These are phyloP conservation scores for Yamadazyma trypodendri DNA, from an alignment of 1,139 yeast genomes.

Conservation along the genomic window DNA sequence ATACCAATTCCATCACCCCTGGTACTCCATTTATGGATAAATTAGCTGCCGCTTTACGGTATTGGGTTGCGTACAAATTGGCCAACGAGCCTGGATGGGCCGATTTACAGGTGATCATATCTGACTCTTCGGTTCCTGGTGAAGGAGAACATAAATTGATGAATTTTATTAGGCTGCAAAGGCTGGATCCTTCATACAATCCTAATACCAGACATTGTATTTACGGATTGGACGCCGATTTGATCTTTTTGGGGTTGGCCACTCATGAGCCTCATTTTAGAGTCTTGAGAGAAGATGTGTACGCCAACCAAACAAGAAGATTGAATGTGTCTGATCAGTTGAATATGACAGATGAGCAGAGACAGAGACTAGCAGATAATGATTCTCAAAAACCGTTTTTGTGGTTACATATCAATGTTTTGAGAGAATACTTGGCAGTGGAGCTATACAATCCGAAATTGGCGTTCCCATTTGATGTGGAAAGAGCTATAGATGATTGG, in stretches of 20 bases:
- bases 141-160: slow-evolving; percentile 99
- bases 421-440: slow-evolving; percentile 83
- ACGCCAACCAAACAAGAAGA: slow-evolving; percentile 60
- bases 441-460: slow-evolving; percentile 73
- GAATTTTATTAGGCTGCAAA: slow-evolving; percentile 85
- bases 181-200: slow-evolving; percentile 71
- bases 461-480: slow-evolving; percentile 79
- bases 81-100: slow-evolving; percentile 93
- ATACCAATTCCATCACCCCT: slow-evolving; percentile 95
- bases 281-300: slow-evolving; percentile 93
- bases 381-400: slow-evolving; percentile 82
- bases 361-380: slow-evolving; percentile 48
- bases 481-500: slow-evolving; percentile 98
- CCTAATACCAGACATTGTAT: slow-evolving; percentile 93
- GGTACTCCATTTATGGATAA: slow-evolving; percentile 98
- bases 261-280: slow-evolving; percentile 97
- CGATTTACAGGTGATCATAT: slow-evolving; percentile 73
- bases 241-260: slow-evolving; percentile 93
- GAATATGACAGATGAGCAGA: slow-evolving; percentile 61
- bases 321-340: slow-evolving; percentile 52
- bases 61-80: slow-evolving; percentile 88
- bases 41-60: slow-evolving; percentile 78
- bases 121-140: slow-evolving; percentile 99
- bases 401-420: slow-evolving; percentile 87
- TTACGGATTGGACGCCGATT: slow-evolving; percentile 96